Evolutionary conservation across 139 green algal genomes (phyloP).

Genomic region (Chlamydomonas schloesseri): DNA sequence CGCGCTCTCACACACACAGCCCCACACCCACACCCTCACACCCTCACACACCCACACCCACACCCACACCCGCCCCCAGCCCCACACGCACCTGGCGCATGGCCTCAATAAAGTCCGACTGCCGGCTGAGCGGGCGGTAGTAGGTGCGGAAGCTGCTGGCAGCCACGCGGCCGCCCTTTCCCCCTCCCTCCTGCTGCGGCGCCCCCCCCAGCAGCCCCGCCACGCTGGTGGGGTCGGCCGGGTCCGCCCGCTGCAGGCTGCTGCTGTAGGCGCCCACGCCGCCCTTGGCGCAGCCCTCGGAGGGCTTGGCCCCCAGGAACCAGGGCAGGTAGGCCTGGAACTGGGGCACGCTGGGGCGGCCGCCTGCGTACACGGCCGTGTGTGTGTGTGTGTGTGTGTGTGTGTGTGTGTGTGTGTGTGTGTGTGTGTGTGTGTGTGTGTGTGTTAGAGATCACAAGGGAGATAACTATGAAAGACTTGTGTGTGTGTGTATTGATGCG

Average conservation of each 20-base stretch:
- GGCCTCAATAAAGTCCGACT: constrained; percentile 89
- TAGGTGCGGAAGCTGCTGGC: constrained; percentile 88
- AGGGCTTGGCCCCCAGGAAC: constrained; percentile 86
- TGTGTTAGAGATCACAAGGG: too few species aligned
- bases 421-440: constrained; percentile 4
- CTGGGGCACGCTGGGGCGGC: constrained; percentile 64
- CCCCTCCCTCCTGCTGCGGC: background rate
- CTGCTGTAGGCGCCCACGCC: constrained; percentile 84
- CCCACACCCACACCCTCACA: too few species aligned
- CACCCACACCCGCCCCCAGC: background rate
- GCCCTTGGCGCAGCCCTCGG: constrained; percentile 83
- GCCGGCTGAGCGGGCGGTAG: constrained; percentile 81
- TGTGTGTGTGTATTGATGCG: too few species aligned
- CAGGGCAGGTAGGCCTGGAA: constrained; percentile 83
- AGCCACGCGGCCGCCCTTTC: constrained; percentile 56
- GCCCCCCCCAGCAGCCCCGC: constrained; percentile 25
- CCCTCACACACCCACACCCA: too few species aligned
- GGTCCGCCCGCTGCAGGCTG: constrained; percentile 59
- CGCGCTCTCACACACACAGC: too few species aligned
- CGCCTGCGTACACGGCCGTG: background rate
- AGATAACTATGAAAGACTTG: too few species aligned
- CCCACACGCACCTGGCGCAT: constrained; percentile 53
- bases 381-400: background rate
- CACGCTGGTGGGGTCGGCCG: constrained; percentile 50
- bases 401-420: background rate